phyloP scores from a whole-genome alignment of 306 rosid genomes.

The Chamaecrista fasciculata region DNA sequence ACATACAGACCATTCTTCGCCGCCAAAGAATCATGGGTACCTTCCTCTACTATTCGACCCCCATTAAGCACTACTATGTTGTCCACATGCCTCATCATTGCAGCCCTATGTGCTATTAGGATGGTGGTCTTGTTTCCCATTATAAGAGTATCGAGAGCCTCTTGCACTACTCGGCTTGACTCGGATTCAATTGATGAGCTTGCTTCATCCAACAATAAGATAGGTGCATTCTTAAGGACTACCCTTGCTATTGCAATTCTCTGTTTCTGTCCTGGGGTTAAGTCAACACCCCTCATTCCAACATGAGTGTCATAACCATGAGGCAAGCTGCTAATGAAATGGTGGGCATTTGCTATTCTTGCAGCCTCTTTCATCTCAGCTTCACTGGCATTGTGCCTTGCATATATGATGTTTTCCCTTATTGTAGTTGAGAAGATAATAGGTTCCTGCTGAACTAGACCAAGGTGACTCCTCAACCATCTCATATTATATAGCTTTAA shows the following conservation, averaged over 20 bases:
- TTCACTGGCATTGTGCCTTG: constrained; percentile 97
- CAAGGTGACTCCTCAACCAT: constrained; percentile 97
- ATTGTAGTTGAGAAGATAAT: constrained; percentile 94
- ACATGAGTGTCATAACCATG: constrained; percentile 98
- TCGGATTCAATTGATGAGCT: constrained; percentile 97
- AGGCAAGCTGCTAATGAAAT: constrained; percentile 96
- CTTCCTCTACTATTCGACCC: constrained; percentile 97
- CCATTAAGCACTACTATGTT: constrained; percentile 98
- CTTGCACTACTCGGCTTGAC: constrained; percentile 98
- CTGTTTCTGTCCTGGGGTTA: constrained; percentile 99
- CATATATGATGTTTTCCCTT: constrained; percentile 95
- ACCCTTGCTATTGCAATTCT: constrained; percentile 98
- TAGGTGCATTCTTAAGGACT: constrained; percentile 91
- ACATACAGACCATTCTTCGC: constrained; percentile 91
- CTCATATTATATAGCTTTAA: constrained; percentile 83
- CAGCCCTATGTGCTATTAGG: constrained; percentile 96
- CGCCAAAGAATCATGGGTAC: constrained; percentile 71
- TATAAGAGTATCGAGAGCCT: constrained; percentile 94
- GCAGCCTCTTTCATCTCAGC: constrained; percentile 99
- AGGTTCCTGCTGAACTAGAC: constrained; percentile 99
- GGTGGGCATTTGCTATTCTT: constrained; percentile 98
- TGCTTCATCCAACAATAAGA: constrained; percentile 93
- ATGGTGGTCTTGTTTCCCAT: constrained; percentile 99
- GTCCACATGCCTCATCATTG: constrained; percentile 99
- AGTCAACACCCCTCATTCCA: constrained; percentile 99